Base-by-base conservation (phyloP, 768 basidiomycete genomes). In the Rhodosporidiobolus sp. region DNA sequence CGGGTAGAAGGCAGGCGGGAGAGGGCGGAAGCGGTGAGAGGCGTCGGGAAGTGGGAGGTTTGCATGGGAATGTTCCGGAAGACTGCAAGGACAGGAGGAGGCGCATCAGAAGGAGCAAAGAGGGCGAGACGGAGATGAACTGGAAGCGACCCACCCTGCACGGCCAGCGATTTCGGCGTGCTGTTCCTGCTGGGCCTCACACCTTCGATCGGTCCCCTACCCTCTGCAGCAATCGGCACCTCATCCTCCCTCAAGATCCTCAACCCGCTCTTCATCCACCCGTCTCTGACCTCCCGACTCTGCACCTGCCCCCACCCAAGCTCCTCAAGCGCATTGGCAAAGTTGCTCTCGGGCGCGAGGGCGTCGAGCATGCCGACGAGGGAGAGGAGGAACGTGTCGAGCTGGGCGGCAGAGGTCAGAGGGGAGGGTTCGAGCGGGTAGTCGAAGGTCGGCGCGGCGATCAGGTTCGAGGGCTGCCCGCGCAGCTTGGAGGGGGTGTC, bases 401-500 rank as follows among this genome's bases (percentile, higher is more conserved):
- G 56, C 48, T 46, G 56, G 0, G 58, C n/a, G 20, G 35, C 20
- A n/a, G n/a, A 1, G 2, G 73, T 58, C 17, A 11, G 12, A 30
- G 32, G 34, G 0, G 62, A 54, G 0, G 68, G 69, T 2, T 3
- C 69, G 67, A 65, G 62, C 20, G 73, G 73, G 50, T 70, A 75
- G 53, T 61, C 53, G 66, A 58, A 75, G 5, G 69, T 68, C 17
- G 73, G 69, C 5, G 73, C 65, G 26, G 61, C 64, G 63, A 75
- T 57, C 57, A 75, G 63, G 3, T 45, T 50, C 46, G 32, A 28
- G 34, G 73, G 73, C n/a, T 75, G 73, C 22, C 65, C 69, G 20
- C 69, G 69, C 7, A 75, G 66, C 50, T 75, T 75, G 9, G 34
- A 45, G 19, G 69, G 63, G 10, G 73, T 75, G 63, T 75, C 73